phyloP scores from a whole-genome alignment of 257 asterid species.

The Linaria vulgaris region DNA sequence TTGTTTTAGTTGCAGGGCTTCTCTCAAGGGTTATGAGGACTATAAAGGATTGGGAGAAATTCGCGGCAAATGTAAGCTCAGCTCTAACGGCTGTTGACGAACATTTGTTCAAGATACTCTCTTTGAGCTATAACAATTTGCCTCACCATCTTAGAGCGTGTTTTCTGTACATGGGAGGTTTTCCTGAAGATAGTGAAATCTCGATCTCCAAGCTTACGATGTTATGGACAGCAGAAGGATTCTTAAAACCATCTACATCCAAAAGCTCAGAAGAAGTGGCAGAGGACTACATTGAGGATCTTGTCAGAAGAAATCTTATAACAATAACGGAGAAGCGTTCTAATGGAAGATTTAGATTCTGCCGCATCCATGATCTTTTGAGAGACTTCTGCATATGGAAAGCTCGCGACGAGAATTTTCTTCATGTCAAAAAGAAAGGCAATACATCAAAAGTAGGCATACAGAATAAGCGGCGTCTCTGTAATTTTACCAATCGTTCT shows the following conservation, averaged over 20 bases:
- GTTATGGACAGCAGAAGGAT: conserved; percentile 10
- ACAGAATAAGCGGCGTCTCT: not conserved
- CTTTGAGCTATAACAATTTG: conserved; percentile 14
- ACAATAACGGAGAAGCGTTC: not conserved
- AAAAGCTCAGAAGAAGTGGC: conserved; percentile 10
- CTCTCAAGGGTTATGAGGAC: not conserved
- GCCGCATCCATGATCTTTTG: conserved; percentile 3
- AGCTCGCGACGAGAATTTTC: not conserved
- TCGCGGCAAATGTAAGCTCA: not conserved
- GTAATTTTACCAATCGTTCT: not conserved
- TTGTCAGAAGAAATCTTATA: not conserved
- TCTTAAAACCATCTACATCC: not conserved
- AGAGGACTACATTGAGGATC: not conserved
- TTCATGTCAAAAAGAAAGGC: not conserved
- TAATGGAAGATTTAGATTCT: not conserved
- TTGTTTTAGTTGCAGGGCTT: not conserved
- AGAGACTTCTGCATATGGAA: conserved; percentile 9
- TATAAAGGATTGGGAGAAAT: not conserved
- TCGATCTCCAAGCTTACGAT: not conserved
- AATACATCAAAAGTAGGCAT: not conserved
- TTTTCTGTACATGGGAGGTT: conserved; percentile 13
- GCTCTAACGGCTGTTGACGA: not conserved
- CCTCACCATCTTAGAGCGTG: conserved; percentile 15
- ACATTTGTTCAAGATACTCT: not conserved
- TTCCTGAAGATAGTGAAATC: not conserved